Evolutionary conservation across 768 basidiomycete species (phyloP).

Genomic region (Clitopilus passeckerianus): DNA sequence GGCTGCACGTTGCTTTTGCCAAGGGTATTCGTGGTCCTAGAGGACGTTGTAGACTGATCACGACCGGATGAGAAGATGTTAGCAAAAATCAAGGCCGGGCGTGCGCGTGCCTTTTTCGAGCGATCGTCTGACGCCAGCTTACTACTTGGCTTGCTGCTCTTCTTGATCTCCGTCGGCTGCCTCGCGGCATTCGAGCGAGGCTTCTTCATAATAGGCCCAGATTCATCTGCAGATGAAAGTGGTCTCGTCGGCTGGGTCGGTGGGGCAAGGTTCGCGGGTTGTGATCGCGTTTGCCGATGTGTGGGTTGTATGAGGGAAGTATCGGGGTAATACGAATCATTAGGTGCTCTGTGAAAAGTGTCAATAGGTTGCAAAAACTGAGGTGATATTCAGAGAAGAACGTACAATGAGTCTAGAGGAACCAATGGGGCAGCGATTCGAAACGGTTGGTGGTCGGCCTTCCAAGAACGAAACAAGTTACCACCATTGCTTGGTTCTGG

Average conservation of each 20-base stretch:
- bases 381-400: not conserved
- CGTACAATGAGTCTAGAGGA: slow-evolving; percentile 64
- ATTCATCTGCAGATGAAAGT: slow-evolving; percentile 79
- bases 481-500: slow-evolving; percentile 57
- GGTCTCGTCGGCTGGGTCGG: slow-evolving; percentile 53
- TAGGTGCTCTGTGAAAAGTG: slow-evolving; percentile 39
- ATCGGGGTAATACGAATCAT: slow-evolving; percentile 53
- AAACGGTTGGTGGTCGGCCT: slow-evolving; percentile 51
- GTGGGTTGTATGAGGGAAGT: slow-evolving; percentile 48
- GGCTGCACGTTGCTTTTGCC: slow-evolving; percentile 48
- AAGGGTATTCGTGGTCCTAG: slow-evolving; percentile 44
- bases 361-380: slow-evolving; percentile 10
- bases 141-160: slow-evolving; percentile 45
- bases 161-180: slow-evolving; percentile 47
- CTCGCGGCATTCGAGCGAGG: slow-evolving; percentile 50
- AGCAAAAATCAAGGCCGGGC: slow-evolving; percentile 83
- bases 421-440: slow-evolving; percentile 48
- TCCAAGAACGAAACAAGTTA: slow-evolving; percentile 55
- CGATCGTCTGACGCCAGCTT: slow-evolving; percentile 66
- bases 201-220: slow-evolving; percentile 73
- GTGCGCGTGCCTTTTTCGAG: slow-evolving; percentile 88
- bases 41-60: slow-evolving; percentile 68
- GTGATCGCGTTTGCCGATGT: slow-evolving; percentile 40
- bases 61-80: slow-evolving; percentile 83
- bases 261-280: slow-evolving; percentile 31